Percentiles rank a stretch among this genome's conserved stretches.
phyloP scores from a whole-genome alignment of 257 asterid species.

The Dorcoceras hygrometricum region DNA sequence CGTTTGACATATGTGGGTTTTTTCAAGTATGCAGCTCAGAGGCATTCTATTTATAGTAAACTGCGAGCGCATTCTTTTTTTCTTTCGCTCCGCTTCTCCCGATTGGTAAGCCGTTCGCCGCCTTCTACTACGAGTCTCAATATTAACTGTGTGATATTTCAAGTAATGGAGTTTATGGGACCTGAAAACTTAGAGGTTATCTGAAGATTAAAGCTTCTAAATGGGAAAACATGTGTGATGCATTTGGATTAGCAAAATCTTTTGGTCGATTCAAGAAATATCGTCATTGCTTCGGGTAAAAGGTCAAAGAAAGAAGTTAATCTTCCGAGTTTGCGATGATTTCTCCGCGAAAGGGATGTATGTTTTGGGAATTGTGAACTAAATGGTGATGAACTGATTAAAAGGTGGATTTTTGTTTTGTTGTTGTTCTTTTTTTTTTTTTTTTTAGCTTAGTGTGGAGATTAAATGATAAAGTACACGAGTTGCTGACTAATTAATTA shows the following conservation, averaged over 20 bases:
- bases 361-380: conserved; percentile 23
- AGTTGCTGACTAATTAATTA: conserved; percentile 27
- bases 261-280: conserved; percentile 44
- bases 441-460: conserved; percentile 9
- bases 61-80: neutral
- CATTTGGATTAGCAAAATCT: conserved; percentile 51
- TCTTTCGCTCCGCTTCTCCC: conserved; percentile 21
- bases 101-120: conserved; percentile 43
- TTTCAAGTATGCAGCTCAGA: too few species aligned
- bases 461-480: neutral
- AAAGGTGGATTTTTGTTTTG: conserved; percentile 40
- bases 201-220: conserved; percentile 31
- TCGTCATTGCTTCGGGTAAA: conserved; percentile 32
- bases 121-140: conserved; percentile 31
- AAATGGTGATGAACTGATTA: conserved; percentile 28
- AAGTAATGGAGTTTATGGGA: conserved; percentile 25
- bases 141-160: too few species aligned
- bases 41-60: conserved; percentile 13
- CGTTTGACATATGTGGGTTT: too few species aligned
- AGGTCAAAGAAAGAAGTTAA: conserved; percentile 22
- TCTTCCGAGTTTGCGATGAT: conserved; percentile 30
- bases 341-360: conserved; percentile 22
- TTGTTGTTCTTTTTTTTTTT: conserved; percentile 19
- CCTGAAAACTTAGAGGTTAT: conserved; percentile 50
- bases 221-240: conserved; percentile 31